A percentile compares a stretch with the other conserved stretches of the same genome.
phyloP scores from a whole-genome alignment of 2,329 filamentous ascomycete species.

The Chrysosporium queenslandicum region DNA sequence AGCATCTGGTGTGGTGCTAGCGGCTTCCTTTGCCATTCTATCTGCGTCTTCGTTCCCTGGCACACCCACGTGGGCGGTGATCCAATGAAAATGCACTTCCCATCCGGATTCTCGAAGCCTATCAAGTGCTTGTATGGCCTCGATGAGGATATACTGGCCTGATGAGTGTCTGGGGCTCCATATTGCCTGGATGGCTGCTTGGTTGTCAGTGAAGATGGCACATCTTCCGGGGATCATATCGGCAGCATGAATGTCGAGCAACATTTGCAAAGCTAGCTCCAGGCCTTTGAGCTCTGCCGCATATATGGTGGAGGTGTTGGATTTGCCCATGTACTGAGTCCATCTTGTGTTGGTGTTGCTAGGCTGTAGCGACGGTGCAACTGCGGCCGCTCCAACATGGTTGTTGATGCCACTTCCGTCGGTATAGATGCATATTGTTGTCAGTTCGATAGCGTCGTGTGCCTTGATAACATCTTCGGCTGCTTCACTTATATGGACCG shows the following conservation, averaged over 20 bases:
- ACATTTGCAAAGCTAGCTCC: conserved; percentile 22
- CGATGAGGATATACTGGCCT: conserved; percentile 11
- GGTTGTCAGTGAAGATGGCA: conserved; percentile 9
- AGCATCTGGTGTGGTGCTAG: not conserved
- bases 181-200: conserved; percentile 4
- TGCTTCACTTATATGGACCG: not conserved
- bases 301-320: conserved; percentile 24
- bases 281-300: conserved; percentile 24
- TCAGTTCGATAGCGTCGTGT: conserved; percentile 11
- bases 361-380: conserved; percentile 16
- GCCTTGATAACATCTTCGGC: conserved; percentile 13
- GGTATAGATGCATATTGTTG: conserved; percentile 17
- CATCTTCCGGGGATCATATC: not conserved
- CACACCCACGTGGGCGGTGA: conserved; percentile 14
- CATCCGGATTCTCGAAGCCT: not conserved
- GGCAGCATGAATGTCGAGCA: not conserved
- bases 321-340: conserved; percentile 14
- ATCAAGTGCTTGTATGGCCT: conserved; percentile 7
- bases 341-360: not conserved
- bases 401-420: conserved; percentile 22
- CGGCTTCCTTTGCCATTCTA: conserved; percentile 12
- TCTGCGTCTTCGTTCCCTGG: conserved; percentile 16
- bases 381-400: conserved; percentile 23
- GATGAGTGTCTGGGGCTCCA: conserved; percentile 3
- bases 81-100: conserved; percentile 14